Evolutionary conservation across 23 red algal genomes (phyloP).

Genomic region (Gracilaria caudata): DNA sequence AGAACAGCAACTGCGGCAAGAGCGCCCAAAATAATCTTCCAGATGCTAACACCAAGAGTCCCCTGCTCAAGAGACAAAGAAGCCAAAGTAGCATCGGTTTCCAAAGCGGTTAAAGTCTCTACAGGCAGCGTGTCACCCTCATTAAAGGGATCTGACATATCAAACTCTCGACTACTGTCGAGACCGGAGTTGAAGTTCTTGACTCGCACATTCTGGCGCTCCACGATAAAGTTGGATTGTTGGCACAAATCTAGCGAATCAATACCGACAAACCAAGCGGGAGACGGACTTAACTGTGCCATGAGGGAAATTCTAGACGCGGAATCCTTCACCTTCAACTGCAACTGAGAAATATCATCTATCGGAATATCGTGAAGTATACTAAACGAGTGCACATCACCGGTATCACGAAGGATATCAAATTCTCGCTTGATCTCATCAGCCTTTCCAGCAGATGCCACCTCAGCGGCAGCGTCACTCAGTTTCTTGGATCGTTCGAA

Average conservation of each 20-base stretch:
- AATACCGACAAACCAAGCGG: slow-evolving; percentile 60
- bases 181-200: slow-evolving; percentile 55
- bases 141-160: slow-evolving; percentile 34
- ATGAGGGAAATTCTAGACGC: slow-evolving; percentile 47
- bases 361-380: slow-evolving; percentile 33
- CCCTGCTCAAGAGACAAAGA: slow-evolving; percentile 31
- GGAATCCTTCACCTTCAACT: slow-evolving; percentile 26
- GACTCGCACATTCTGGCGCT: slow-evolving; percentile 22
- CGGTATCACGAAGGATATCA: slow-evolving; percentile 19
- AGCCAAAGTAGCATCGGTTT: slow-evolving; percentile 23
- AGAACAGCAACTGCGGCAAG: slow-evolving; percentile 43
- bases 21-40: slow-evolving; percentile 69
- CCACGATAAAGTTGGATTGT: slow-evolving; percentile 18
- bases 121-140: slow-evolving; percentile 44
- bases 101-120: neutral
- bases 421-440: slow-evolving; percentile 29
- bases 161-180: slow-evolving; percentile 20
- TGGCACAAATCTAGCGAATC: slow-evolving; percentile 41
- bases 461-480: slow-evolving; percentile 45
- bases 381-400: slow-evolving; percentile 22
- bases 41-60: slow-evolving; percentile 16
- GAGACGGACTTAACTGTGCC: slow-evolving; percentile 47
- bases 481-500: slow-evolving; percentile 29
- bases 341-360: slow-evolving; percentile 37
- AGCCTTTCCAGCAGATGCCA: slow-evolving; percentile 32